Evolutionary conservation across 208 protist species (phyloP), one percentile per base, ranked within the genome.

Genomic region (Willaertia magna): DNA sequence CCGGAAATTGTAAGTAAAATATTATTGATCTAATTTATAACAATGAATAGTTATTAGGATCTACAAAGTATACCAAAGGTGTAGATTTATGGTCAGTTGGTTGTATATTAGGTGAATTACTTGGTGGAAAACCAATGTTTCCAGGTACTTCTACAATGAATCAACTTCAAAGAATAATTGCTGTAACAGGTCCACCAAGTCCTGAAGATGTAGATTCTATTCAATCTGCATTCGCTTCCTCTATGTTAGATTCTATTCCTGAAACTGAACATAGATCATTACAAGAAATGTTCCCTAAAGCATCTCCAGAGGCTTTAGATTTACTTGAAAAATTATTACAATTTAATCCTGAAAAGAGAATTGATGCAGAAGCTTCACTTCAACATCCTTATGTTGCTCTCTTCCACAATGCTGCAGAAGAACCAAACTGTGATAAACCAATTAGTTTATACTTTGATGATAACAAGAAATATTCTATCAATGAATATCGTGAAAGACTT

Each of bases 41-140:
- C 26, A 74, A 74, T n/a, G n/a, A 39, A 6, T 22, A 44, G n/a
- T 91, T 99, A 11, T 90, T 99, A 0, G 97, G 97, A 52, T 96
- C 92, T 12, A 97, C 92, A 59, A 92, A 91, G 34, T 99, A 98
- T 91, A 97, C 95, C 14, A 96, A 97, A 79, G 95, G 94, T 47
- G 96, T 99, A 40, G 98, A 99, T 86, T 98, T 99, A 92, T 99
- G 98, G 97, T 95, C 95, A 0, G 92, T 99, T 7, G 98, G 98
- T 6, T 99, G 98, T 92, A 99, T 99, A 85, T 87, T 99, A 4
- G 97, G 94, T 0, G 98, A 99, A 89, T 88, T 99, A 22, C 87
- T 98, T 14, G 87, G 93, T 14, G 96, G 96, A 3, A 96, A 96
- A 78, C 95, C 97, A 39, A 94, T 98, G 47, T 98, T 98, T 86